These are phyloP conservation scores for Colletotrichum destructivum DNA, from an alignment of 2,329 filamentous ascomycete species.

Conservation along the genomic window DNA sequence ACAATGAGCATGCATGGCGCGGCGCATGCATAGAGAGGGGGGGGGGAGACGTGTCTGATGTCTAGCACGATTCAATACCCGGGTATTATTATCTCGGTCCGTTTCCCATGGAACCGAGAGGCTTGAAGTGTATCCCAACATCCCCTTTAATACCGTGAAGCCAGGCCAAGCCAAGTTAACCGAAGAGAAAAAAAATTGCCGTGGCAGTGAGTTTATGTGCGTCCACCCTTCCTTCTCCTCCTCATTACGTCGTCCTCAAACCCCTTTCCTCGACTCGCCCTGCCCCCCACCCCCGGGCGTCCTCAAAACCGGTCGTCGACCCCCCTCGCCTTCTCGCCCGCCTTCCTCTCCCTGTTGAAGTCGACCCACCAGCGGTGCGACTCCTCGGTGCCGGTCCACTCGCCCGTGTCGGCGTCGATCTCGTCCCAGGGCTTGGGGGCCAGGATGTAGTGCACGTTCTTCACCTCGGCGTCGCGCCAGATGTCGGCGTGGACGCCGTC, in stretches of 20 bases:
- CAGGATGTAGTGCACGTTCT: constrained; percentile 75
- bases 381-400: constrained; percentile 61
- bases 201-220: background rate
- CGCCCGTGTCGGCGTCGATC: constrained; percentile 57
- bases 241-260: background rate
- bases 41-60: background rate
- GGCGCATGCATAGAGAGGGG: too few relatives aligned
- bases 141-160: background rate
- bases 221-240: background rate
- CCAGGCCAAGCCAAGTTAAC: background rate
- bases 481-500: constrained; percentile 67
- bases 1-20: too few relatives aligned
- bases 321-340: constrained; percentile 56
- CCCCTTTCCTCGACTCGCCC: too few relatives aligned
- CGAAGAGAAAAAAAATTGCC: background rate
- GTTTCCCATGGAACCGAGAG: background rate
- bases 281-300: background rate
- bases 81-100: constrained; percentile 19
- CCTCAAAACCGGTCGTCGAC: constrained; percentile 54
- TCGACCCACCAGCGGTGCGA: constrained; percentile 72
- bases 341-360: constrained; percentile 61
- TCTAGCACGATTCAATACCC: constrained; percentile 12
- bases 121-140: background rate
- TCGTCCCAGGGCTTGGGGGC: constrained; percentile 75
- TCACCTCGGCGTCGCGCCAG: constrained; percentile 71